These are phyloP conservation scores for Nemania abortiva DNA, from an alignment of 2,329 filamentous ascomycete genomes.

Conservation along the genomic window DNA sequence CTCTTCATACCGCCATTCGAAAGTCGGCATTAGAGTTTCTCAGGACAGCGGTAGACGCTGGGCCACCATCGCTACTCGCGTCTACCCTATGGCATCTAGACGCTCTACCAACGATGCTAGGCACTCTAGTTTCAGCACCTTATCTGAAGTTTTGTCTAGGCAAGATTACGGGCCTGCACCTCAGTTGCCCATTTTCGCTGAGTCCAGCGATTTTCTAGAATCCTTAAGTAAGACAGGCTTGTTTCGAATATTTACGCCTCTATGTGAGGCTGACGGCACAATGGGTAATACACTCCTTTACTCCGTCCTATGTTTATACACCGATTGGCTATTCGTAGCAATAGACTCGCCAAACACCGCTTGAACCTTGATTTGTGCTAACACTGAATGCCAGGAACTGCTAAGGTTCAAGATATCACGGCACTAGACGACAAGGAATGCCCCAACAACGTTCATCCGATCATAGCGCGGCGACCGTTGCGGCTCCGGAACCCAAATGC, in stretches of 20 bases:
- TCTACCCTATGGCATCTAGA: conserved; percentile 7
- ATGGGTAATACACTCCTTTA: conserved; percentile 22
- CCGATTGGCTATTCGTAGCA: background rate
- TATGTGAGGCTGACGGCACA: conserved; percentile 8
- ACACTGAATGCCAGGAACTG: conserved; percentile 17
- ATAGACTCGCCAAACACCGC: background rate
- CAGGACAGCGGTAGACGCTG: conserved; percentile 20
- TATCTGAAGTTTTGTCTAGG: conserved; percentile 27
- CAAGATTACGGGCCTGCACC: conserved; percentile 35
- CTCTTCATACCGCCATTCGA: conserved; percentile 16
- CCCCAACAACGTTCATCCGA: background rate
- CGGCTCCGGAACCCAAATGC: conserved; percentile 19
- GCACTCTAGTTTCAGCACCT: conserved; percentile 35
- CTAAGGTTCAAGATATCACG: conserved; percentile 32
- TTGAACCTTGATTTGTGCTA: conserved; percentile 23
- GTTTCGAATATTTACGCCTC: conserved; percentile 30
- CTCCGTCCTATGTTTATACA: background rate
- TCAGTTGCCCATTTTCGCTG: conserved; percentile 42
- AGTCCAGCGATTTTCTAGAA: conserved; percentile 34
- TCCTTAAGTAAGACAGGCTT: conserved; percentile 34
- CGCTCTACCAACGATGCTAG: conserved; percentile 23
- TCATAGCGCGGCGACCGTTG: conserved; percentile 22
- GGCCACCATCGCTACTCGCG: conserved; percentile 28
- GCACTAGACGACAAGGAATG: conserved; percentile 2
- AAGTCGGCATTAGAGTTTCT: conserved; percentile 1